Conservation (phyloP, 176 grass and related monocot species). For the Carex kokanica region DNA sequence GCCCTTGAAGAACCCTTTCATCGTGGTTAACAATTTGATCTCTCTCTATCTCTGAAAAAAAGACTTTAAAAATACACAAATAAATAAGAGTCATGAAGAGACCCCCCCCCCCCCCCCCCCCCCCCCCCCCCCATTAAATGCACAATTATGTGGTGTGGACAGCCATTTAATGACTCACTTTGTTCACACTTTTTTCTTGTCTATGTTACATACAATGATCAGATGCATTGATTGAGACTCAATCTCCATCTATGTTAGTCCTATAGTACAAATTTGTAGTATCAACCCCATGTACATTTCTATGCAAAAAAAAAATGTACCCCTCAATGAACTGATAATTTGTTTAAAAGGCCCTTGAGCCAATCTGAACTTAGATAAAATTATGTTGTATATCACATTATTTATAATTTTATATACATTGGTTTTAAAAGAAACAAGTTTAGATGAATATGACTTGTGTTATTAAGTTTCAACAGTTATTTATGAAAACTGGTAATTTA, state of each 20-base stretch:
- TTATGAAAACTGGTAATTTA: not conserved
- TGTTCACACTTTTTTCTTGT: not conserved
- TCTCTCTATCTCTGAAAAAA: not conserved
- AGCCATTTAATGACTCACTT: not conserved
- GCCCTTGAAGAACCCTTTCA: conserved; percentile 33
- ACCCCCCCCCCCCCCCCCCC: no score
- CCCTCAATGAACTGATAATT: not conserved
- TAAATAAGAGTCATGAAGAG: not conserved
- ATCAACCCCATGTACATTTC: not conserved
- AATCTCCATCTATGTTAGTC: not conserved
- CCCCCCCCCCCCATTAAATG: no score
- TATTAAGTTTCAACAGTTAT: not conserved
- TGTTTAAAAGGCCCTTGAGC: not conserved
- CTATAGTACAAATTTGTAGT: conserved; percentile 4
- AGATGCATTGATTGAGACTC: conserved; percentile 11
- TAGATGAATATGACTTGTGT: not conserved
- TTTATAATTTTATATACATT: not conserved
- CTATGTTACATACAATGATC: not conserved
- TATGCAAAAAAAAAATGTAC: not conserved
- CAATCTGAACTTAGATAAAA: not conserved
- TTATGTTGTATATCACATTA: not conserved
- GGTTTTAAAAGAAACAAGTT: not conserved
- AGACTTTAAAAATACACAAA: not conserved
- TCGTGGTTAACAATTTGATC: not conserved
- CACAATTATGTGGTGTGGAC: not conserved